These are phyloP conservation scores for Fistulina hepatica DNA, from an alignment of 1,284 basidiomycete genomes.

Conservation along the genomic window DNA sequence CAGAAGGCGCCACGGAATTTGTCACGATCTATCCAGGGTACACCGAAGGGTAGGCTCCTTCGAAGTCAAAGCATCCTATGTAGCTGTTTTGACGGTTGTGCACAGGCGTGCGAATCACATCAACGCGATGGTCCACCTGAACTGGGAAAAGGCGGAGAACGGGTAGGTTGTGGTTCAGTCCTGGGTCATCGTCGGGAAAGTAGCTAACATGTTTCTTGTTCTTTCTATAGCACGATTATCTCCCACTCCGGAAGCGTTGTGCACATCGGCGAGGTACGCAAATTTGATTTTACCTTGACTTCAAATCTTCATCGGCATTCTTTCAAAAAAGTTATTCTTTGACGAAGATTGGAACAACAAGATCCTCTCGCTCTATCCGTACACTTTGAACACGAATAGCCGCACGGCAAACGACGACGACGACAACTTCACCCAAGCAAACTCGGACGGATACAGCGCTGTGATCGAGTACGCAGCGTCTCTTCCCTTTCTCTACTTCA, in stretches of 20 bases:
- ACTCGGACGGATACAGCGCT: slow-evolving; percentile 21
- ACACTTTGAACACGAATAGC: slow-evolving; percentile 19
- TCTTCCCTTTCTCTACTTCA: background rate
- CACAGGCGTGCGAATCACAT: too few species aligned
- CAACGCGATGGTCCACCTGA: slow-evolving; percentile 23
- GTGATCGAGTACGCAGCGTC: slow-evolving; percentile 17
- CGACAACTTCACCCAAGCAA: slow-evolving; percentile 16
- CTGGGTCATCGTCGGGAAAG: too few species aligned
- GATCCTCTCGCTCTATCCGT: slow-evolving; percentile 21
- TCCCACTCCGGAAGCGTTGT: slow-evolving; percentile 19
- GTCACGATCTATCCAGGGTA: slow-evolving; percentile 43
- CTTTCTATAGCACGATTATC: slow-evolving; percentile 22
- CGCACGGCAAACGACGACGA: slow-evolving; percentile 21
- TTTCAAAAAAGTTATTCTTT: slow-evolving; percentile 13
- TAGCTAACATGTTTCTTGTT: slow-evolving; percentile 11
- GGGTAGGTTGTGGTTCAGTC: slow-evolving; percentile 19
- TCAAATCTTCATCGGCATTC: too few species aligned
- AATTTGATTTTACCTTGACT: background rate
- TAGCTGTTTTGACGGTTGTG: too few species aligned
- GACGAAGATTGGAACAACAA: slow-evolving; percentile 30
- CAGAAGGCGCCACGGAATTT: slow-evolving; percentile 41
- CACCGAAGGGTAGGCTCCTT: slow-evolving; percentile 21
- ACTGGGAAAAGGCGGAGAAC: slow-evolving; percentile 21
- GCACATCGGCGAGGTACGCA: slow-evolving; percentile 34
- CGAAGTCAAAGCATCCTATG: too few species aligned